Conservation (phyloP, 257 asterid species). For the Solanum boliviense region DNA sequence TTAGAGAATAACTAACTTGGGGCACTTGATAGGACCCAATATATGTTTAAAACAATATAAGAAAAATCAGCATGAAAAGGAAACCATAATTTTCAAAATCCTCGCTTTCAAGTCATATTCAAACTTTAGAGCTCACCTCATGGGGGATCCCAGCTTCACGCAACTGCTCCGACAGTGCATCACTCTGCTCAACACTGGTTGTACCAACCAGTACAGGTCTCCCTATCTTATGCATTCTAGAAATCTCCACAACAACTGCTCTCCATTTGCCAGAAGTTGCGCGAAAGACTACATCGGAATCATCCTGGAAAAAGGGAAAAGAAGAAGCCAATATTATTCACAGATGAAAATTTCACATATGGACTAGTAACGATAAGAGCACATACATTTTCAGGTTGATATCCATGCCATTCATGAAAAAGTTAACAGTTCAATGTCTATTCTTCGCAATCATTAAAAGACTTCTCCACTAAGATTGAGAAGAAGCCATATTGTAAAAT, state of each 20-base stretch:
- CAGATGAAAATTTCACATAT: not conserved
- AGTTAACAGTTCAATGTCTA: not conserved
- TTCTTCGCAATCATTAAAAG: not conserved
- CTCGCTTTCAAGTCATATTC: not conserved
- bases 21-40: not conserved
- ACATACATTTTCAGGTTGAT: not conserved
- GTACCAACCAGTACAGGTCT: constrained; percentile 98
- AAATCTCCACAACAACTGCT: constrained; percentile 94
- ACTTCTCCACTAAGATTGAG: not conserved
- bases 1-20: not conserved
- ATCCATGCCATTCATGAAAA: not conserved
- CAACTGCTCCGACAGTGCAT: constrained; percentile 74
- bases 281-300: constrained; percentile 91
- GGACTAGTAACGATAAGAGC: not conserved
- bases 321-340: not conserved
- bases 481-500: not conserved
- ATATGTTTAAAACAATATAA: not conserved
- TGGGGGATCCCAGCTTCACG: constrained; percentile 81
- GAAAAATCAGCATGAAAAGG: not conserved
- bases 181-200: constrained; percentile 99
- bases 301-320: constrained; percentile 46
- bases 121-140: constrained; percentile 46
- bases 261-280: constrained; percentile 91
- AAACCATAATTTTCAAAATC: not conserved
- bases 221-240: constrained; percentile 94